Conservation (phyloP, 2,329 filamentous ascomycete species). For the Thielaviopsis musarum region DNA sequence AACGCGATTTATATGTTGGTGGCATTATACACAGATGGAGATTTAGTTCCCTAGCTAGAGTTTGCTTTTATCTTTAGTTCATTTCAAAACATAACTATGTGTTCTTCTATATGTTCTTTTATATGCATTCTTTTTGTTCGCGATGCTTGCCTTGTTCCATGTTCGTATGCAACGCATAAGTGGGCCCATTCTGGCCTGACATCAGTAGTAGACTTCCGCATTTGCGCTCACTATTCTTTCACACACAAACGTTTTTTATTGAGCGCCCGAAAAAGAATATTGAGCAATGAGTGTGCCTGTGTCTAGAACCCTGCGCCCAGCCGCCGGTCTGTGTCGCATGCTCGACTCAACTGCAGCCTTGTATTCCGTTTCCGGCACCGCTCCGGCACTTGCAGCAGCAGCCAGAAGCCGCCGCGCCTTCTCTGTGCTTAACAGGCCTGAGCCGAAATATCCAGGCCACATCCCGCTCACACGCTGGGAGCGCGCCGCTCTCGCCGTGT, state of each 20-base stretch:
- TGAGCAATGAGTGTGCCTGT: too few species aligned
- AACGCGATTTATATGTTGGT: too few species aligned
- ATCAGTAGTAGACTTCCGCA: not conserved
- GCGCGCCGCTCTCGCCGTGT: constrained; percentile 51
- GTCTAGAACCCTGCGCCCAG: not conserved
- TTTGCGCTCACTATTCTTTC: not conserved
- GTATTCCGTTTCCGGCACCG: not conserved
- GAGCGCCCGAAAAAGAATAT: too few species aligned
- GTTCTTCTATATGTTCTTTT: too few species aligned
- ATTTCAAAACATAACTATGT: too few species aligned
- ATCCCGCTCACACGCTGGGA: constrained; percentile 70
- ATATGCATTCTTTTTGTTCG: too few species aligned
- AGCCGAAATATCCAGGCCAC: constrained; percentile 81
- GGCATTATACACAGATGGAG: too few species aligned
- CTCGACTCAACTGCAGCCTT: not conserved
- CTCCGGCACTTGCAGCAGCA: not conserved
- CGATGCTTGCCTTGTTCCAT: too few species aligned
- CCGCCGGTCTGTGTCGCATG: not conserved
- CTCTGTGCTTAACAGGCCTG: constrained; percentile 70
- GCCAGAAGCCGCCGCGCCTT: constrained; percentile 28
- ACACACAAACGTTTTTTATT: not conserved
- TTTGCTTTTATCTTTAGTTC: too few species aligned
- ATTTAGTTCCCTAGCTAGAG: too few species aligned
- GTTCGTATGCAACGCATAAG: not conserved
- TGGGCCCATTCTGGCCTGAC: not conserved